These are phyloP conservation scores for Paramyrothecium roridum DNA, from an alignment of 2,329 filamentous ascomycete species.

Conservation along the genomic window DNA sequence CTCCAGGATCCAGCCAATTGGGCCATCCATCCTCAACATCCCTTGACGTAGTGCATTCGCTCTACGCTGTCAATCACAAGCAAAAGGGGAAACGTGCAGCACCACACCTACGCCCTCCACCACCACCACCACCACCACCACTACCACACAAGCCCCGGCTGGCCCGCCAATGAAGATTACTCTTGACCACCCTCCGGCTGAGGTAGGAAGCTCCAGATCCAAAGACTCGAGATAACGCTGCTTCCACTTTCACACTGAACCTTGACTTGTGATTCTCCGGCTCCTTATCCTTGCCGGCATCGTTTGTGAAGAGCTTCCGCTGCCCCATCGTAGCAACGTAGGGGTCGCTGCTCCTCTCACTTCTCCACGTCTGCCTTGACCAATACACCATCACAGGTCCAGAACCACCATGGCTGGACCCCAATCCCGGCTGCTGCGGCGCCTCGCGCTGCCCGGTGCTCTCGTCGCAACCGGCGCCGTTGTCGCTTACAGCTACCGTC, in stretches of 20 bases:
- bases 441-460: conserved; percentile 39
- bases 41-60: not conserved
- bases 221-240: too few relatives aligned
- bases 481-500: conserved; percentile 57
- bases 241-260: too few relatives aligned
- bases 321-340: too few relatives aligned
- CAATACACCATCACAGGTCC: not conserved
- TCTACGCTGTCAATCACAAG: not conserved
- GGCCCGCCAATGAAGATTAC: too few relatives aligned
- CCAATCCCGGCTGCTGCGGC: conserved; percentile 30
- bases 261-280: too few relatives aligned
- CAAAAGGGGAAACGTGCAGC: not conserved
- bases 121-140: too few relatives aligned
- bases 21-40: not conserved
- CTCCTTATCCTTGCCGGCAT: too few relatives aligned
- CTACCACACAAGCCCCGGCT: too few relatives aligned
- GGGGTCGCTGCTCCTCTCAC: not conserved
- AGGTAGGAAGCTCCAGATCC: too few relatives aligned
- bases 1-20: not conserved
- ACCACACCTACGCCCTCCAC: not conserved
- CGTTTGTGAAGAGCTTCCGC: too few relatives aligned
- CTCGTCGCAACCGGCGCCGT: conserved; percentile 39
- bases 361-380: not conserved
- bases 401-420: conserved; percentile 5
- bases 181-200: too few relatives aligned